phyloP scores from a whole-genome alignment of 2,329 filamentous ascomycete genomes.

The Fusarium acutatum region DNA sequence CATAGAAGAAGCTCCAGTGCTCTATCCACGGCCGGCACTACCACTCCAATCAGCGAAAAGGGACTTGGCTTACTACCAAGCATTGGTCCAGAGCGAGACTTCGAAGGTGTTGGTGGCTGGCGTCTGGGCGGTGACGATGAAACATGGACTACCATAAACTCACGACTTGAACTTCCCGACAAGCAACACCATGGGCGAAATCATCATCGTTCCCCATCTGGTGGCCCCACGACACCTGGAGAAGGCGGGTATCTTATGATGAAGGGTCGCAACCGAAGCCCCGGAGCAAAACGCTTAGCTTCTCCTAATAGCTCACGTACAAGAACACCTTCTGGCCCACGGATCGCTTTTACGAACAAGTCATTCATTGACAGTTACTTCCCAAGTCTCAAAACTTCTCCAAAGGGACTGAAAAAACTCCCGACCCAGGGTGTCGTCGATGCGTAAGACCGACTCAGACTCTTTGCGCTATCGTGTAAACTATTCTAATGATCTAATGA shows the following conservation, averaged over 20 bases:
- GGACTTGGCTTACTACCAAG: constrained; percentile 55
- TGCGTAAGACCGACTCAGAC: constrained; percentile 5
- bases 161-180: constrained; percentile 59
- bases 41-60: constrained; percentile 48
- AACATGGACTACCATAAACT: constrained; percentile 62
- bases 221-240: constrained; percentile 50
- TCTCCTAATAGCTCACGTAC: constrained; percentile 59
- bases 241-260: constrained; percentile 56
- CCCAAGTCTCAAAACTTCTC: constrained; percentile 44
- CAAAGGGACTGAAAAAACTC: constrained; percentile 46
- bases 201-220: constrained; percentile 55
- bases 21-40: constrained; percentile 45
- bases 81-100: constrained; percentile 63
- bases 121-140: constrained; percentile 56
- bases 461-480: constrained; percentile 6
- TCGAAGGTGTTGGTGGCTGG: constrained; percentile 69
- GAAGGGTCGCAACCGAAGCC: constrained; percentile 51
- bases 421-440: constrained; percentile 30
- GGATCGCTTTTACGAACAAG: constrained; percentile 43
- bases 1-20: constrained; percentile 49
- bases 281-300: constrained; percentile 41
- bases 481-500: constrained; percentile 34
- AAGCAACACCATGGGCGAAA: constrained; percentile 49
- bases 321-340: constrained; percentile 56
- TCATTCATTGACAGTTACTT: constrained; percentile 54